Percentiles rank a stretch among this genome's conserved stretches.
Evolutionary conservation across 1,139 yeast species (phyloP).

Genomic region (Petasospora fabianii): DNA sequence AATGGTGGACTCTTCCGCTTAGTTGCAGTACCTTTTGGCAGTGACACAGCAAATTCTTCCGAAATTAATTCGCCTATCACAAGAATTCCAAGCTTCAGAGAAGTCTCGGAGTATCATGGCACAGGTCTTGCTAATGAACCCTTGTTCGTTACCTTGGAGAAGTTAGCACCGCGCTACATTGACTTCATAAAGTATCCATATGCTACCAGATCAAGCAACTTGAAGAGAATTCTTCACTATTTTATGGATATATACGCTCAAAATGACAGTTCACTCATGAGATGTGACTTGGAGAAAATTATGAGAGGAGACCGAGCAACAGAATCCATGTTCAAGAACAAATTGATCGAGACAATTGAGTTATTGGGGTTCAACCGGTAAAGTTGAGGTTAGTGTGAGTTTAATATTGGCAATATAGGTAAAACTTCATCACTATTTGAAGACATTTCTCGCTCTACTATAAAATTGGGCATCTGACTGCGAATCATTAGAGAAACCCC

Average conservation of each 20-base stretch:
- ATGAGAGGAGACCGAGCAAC: constrained; percentile 25
- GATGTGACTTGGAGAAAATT: constrained; percentile 26
- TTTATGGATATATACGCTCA: constrained; percentile 34
- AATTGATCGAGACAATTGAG: constrained; percentile 32
- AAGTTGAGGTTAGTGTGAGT: background rate
- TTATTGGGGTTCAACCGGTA: constrained; percentile 31
- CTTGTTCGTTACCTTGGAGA: constrained; percentile 25
- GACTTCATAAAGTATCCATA: constrained; percentile 31
- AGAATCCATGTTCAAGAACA: constrained; percentile 28
- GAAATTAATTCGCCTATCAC: background rate
- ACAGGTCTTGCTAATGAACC: constrained; percentile 8
- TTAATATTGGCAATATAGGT: no score
- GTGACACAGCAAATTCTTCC: no score
- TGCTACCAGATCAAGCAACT: constrained; percentile 31
- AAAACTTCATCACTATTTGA: no score
- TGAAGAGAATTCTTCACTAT: constrained; percentile 31
- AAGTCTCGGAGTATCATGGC: constrained; percentile 1
- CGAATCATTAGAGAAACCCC: no score
- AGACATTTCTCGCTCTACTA: no score
- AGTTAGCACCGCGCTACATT: constrained; percentile 28
- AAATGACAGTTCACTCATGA: constrained; percentile 26
- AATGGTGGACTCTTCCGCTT: constrained; percentile 9
- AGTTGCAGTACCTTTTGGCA: constrained; percentile 7
- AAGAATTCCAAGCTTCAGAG: constrained; percentile 2
- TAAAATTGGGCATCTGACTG: no score